phyloP scores from a whole-genome alignment of 176 grass and related monocot genomes.

The Carex cristatella region DNA sequence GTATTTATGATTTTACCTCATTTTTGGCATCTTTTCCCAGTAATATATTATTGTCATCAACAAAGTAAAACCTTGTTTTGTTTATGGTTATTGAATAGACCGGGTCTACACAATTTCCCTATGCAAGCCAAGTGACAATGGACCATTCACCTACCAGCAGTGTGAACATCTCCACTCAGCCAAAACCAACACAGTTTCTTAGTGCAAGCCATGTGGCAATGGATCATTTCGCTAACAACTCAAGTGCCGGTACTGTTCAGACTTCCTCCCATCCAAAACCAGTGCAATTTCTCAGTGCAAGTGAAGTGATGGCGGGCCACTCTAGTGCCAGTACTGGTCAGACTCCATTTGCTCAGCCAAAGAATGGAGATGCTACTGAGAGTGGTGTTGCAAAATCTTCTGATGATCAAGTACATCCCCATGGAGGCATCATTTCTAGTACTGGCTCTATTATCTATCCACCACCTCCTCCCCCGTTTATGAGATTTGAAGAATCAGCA shows the following conservation, averaged over 20 bases:
- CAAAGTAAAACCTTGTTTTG: constrained; percentile 23
- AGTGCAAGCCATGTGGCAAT: constrained; percentile 16
- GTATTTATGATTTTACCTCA: constrained; percentile 20
- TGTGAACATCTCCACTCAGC: not conserved
- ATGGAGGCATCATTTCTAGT: constrained; percentile 3
- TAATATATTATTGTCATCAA: not conserved
- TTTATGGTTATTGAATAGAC: constrained; percentile 38
- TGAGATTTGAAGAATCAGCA: not conserved
- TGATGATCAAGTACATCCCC: not conserved
- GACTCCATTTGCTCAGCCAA: not conserved
- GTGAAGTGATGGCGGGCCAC: not conserved
- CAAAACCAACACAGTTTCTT: constrained; percentile 7
- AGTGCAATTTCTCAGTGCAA: constrained; percentile 6
- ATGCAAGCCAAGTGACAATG: constrained; percentile 29
- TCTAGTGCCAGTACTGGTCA: not conserved
- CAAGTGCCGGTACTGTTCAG: not conserved
- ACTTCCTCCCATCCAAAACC: not conserved
- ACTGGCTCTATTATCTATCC: constrained; percentile 1
- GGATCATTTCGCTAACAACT: not conserved
- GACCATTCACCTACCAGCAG: not conserved
- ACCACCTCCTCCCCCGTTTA: constrained; percentile 4
- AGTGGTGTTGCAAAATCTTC: not conserved
- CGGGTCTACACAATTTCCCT: constrained; percentile 45
- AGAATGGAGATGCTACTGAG: not conserved
- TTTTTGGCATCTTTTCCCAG: not conserved